Conservation (phyloP, 352 stramenopile genomes). For the Phytophthora capsici region DNA sequence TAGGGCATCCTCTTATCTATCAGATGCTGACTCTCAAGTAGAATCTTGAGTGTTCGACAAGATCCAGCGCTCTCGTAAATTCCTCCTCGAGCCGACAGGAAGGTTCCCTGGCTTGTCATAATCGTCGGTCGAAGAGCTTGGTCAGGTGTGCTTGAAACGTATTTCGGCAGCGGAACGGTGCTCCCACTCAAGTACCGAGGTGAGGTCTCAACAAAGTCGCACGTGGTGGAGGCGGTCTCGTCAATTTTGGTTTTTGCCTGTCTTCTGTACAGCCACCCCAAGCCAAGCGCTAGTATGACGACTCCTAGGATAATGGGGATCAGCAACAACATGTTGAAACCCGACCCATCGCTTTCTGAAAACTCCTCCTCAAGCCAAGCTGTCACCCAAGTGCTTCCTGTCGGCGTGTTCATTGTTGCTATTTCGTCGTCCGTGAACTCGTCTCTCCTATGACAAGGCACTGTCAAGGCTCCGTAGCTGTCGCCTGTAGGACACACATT, state of each 20-base stretch:
- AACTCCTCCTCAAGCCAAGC: constrained; percentile 29
- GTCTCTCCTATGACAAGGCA: constrained; percentile 30
- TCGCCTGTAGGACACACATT: constrained; percentile 19
- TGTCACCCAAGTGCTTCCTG: constrained; percentile 27
- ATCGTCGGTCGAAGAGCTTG: constrained; percentile 11
- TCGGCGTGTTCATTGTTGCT: constrained; percentile 22
- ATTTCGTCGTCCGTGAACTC: constrained; percentile 22
- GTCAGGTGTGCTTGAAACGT: constrained; percentile 3
- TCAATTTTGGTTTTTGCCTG: constrained; percentile 5
- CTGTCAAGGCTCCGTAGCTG: constrained; percentile 20
- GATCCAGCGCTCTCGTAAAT: constrained; percentile 31
- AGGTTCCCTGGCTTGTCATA: constrained; percentile 15
- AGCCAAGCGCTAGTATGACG: neutral
- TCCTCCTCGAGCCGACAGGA: constrained; percentile 6
- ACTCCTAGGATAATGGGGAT: constrained; percentile 24
- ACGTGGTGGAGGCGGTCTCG: constrained; percentile 3
- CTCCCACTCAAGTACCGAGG: constrained; percentile 31
- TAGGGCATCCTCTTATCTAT: constrained; percentile 29
- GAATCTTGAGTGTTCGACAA: constrained; percentile 32
- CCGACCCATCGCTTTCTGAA: neutral
- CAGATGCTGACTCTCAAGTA: constrained; percentile 25
- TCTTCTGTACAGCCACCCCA: constrained; percentile 19
- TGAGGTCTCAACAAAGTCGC: constrained; percentile 15
- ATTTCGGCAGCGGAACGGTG: constrained; percentile 36
- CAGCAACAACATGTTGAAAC: constrained; percentile 20